A percentile compares a stretch with the other conserved stretches of the same genome.
Conservation (phyloP, 495 filamentous ascomycete genomes). For the Bacidia gigantensis region DNA sequence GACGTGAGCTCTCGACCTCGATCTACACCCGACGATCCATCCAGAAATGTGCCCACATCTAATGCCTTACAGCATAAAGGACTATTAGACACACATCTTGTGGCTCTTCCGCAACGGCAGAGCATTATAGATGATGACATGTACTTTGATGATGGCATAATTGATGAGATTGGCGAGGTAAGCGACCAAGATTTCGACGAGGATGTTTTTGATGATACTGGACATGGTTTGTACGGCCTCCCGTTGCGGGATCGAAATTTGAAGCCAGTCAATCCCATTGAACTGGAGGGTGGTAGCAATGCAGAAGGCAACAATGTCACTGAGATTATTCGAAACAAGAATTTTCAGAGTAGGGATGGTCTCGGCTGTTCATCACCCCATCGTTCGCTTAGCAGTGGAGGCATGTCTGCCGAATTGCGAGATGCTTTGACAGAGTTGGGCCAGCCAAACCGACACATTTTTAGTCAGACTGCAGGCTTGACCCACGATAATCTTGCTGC, state of each 20-base stretch:
- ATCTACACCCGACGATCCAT: slow-evolving; percentile 16
- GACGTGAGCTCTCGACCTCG: slow-evolving; percentile 3
- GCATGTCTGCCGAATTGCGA: slow-evolving; percentile 13
- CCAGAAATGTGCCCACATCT: slow-evolving; percentile 8
- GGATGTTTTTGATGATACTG: slow-evolving; percentile 61
- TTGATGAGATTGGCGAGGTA: slow-evolving; percentile 39
- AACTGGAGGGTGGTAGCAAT: slow-evolving; percentile 20
- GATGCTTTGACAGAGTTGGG: slow-evolving; percentile 12
- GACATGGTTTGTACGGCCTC: slow-evolving; percentile 31
- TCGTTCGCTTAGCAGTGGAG: slow-evolving; percentile 5
- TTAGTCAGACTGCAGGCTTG: slow-evolving; percentile 17
- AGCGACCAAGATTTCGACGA: slow-evolving; percentile 56
- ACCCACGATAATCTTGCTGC: slow-evolving; percentile 50
- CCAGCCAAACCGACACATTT: slow-evolving; percentile 17
- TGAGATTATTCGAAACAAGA: not conserved
- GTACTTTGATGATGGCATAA: slow-evolving; percentile 71
- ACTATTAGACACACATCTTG: slow-evolving; percentile 9
- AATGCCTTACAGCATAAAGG: not conserved
- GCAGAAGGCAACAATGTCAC: slow-evolving; percentile 1
- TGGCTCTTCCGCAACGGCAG: slow-evolving; percentile 11
- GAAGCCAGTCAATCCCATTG: too few relatives aligned
- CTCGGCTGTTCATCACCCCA: not conserved
- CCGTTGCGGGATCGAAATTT: slow-evolving; percentile 15
- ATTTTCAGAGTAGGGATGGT: not conserved
- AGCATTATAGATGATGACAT: slow-evolving; percentile 52